Conservation (phyloP, 768 basidiomycete genomes). For the Rhizopogon sp. region DNA sequence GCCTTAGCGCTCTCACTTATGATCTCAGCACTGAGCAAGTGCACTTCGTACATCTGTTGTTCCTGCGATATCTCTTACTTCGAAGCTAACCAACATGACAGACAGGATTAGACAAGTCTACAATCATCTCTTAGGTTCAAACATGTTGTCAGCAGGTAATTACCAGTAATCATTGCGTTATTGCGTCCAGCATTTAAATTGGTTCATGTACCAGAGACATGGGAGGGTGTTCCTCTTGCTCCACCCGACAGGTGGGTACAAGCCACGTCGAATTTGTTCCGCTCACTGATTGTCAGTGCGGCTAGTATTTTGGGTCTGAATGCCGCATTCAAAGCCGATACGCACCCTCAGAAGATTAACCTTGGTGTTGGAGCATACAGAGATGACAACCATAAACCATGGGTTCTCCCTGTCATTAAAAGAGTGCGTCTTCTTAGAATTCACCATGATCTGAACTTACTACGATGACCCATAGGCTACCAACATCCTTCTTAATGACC, state of each 20-base stretch:
- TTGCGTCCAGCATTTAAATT: neutral
- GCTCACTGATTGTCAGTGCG: slow-evolving; percentile 6
- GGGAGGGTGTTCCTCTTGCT: slow-evolving; percentile 75
- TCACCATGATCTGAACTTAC: neutral
- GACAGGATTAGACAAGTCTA: slow-evolving; percentile 57
- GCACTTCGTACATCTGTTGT: neutral
- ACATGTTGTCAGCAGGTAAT: slow-evolving; percentile 53
- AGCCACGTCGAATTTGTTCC: neutral
- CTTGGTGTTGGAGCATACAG: slow-evolving; percentile 92
- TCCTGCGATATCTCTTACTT: neutral
- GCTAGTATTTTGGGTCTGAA: slow-evolving; percentile 87
- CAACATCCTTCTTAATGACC: slow-evolving; percentile 60
- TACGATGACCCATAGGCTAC: slow-evolving; percentile 54
- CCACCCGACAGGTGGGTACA: slow-evolving; percentile 72
- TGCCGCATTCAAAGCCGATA: slow-evolving; percentile 81
- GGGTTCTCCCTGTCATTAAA: slow-evolving; percentile 89
- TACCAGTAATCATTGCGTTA: slow-evolving; percentile 10
- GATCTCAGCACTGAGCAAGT: neutral
- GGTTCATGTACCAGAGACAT: slow-evolving; percentile 47
- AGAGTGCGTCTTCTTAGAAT: slow-evolving; percentile 46
- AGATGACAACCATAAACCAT: slow-evolving; percentile 82
- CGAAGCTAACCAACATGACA: slow-evolving; percentile 35
- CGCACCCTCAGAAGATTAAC: slow-evolving; percentile 76
- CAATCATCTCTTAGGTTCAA: slow-evolving; percentile 42
- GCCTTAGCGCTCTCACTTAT: neutral